Base-by-base conservation (phyloP, 2,329 filamentous ascomycete genomes). In the Leptosphaerulina australis region DNA sequence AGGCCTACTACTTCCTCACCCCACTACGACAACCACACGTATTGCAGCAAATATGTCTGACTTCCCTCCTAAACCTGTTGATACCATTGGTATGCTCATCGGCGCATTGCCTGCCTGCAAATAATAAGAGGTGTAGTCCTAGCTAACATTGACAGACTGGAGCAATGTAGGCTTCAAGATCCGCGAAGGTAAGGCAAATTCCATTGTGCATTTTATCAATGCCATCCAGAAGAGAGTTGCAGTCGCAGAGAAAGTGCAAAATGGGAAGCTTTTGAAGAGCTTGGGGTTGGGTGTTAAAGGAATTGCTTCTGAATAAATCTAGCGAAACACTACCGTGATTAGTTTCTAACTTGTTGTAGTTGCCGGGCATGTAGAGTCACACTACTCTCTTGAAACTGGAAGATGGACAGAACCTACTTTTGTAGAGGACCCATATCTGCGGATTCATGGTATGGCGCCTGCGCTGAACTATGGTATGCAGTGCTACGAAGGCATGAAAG, bases 401-500 rank as follows among this genome's bases (percentile, higher is more conserved):
- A 73, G 86, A 80, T 97, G 92, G 92, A 84, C 87, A 0, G 74
- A 85, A 11, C 91, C 90, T 20, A 78, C 82, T 57, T 96, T 96
- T 76, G 85, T 97, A 54, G 76, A 84, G 53, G 90, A 93, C 64
- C 93, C 93, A 5, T 92, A 83, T 78, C 84, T 97, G 64, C 86
- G 87, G 60, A 86, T 97, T 69, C 93, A 97, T 75, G 94, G 93
- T 74, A 94, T 99, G 90, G 87, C 92, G 0, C 92, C 94, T 0
- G 93, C 86, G 33, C 84, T 97, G 59, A 99, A 99, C 81, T 99
- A 99, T 74, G 69, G 93, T 50, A 91, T 96, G 71, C 94, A 97
- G 78, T 93, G 91, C 66, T 99, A 96, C 79, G 94, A 99, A 74
- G 94, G 94, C n/a, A 85, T 97, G 72, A 97, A 97, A 76, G 92